Evolutionary conservation across 129 eudicot genomes (phyloP), one percentile per base, ranked within the genome.

Genomic region (Flaveria sonorensis): DNA sequence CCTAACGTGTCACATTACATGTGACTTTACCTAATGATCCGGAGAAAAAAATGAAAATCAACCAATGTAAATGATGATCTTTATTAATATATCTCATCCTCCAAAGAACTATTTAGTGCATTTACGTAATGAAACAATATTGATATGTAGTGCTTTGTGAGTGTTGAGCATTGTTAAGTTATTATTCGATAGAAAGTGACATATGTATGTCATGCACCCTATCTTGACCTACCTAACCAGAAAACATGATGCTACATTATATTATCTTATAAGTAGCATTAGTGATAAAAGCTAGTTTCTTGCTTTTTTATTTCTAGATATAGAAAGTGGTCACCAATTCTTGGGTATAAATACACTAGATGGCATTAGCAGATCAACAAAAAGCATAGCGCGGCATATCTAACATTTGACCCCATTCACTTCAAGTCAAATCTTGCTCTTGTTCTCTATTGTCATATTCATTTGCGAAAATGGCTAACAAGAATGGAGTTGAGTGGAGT

Each of bases 401-500:
- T 62, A 48, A 32, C 74, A 83, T 69, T 70, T 75, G 43, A 40
- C 80, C 45, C 1, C 74, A 65, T 43, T 80, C 78, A 50, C 60
- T 32, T 62, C 15, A 64, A 30, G 36, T 45, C 11, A 10, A 10
- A 60, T 73, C 50, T 11, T 52, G 13, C 19, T 55, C 16, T 26
- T 46, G 26, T n/a, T 57, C 36, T 50, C 67, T 53, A 47, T 51
- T 56, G 1, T 14, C 66, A 55, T 70, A 26, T 39, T 9, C 1
- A 48, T 20, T 39, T 42, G 48, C 15, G n/a, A 32, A 62, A 19
- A 89, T 86, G 91, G 51, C 76, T 61, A 83, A 72, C 80, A 55
- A 67, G 15, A 86, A 69, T 62, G 90, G 70, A 15, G 81, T 87
- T 10, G 89, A 87, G 66, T 89, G 96, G 96, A 89, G 83, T 72